Evolutionary conservation across 805 yeast species (phyloP).

Genomic region (Helenozyma baotianmanensis): DNA sequence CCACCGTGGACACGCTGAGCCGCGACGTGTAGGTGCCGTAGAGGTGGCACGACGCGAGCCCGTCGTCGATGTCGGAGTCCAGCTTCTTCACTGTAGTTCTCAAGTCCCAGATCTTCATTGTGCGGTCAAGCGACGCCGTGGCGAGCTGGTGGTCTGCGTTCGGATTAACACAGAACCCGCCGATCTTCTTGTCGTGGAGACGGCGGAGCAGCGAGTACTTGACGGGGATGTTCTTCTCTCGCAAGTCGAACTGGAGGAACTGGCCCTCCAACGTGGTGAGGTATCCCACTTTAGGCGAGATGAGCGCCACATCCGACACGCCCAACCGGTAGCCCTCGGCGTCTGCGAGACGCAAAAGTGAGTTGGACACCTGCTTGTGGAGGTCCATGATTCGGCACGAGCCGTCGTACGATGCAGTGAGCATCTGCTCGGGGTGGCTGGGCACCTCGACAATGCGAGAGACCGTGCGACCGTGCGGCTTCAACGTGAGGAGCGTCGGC

Average conservation of each 20-base stretch:
- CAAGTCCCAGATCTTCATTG: conserved; percentile 83
- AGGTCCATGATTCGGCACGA: conserved; percentile 72
- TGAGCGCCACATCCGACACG: conserved; percentile 66
- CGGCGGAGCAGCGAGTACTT: conserved; percentile 40
- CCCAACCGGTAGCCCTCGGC: conserved; percentile 53
- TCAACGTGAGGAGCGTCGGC: conserved; percentile 58
- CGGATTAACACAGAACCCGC: conserved; percentile 83
- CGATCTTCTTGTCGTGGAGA: conserved; percentile 86
- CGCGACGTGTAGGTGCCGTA: conserved; percentile 67
- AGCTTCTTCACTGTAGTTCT: conserved; percentile 35
- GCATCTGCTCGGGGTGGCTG: conserved; percentile 48
- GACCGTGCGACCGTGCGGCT: conserved; percentile 72
- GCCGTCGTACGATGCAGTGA: conserved; percentile 84
- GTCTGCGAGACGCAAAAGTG: conserved; percentile 41
- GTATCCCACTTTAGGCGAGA: conserved; percentile 51
- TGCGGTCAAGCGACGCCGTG: conserved; percentile 85
- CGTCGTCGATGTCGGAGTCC: conserved; percentile 7
- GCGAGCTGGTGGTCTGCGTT: conserved; percentile 59
- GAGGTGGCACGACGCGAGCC: conserved; percentile 39
- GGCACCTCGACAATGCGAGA: conserved; percentile 57
- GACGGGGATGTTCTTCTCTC: conserved; percentile 39
- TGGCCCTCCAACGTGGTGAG: conserved; percentile 79
- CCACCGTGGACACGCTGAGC: conserved; percentile 77
- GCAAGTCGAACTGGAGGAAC: conserved; percentile 66
- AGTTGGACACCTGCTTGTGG: conserved; percentile 52